A percentile compares a stretch with the other conserved stretches of the same genome.
Evolutionary conservation across 345 rosid species (phyloP).

Genomic region (Ailanthus altissimus): DNA sequence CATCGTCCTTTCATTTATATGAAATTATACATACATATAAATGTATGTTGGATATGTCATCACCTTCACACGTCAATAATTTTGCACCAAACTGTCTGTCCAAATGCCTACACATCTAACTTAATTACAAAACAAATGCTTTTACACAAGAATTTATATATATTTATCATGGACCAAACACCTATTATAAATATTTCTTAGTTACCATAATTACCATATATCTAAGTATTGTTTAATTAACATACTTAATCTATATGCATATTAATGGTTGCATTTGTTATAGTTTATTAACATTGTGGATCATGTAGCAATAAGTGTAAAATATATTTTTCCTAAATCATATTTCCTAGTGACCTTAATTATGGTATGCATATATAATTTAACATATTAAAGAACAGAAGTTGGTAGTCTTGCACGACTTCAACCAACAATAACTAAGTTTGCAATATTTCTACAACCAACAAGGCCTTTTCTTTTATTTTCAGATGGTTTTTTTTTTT

Average conservation of each 20-base stretch:
- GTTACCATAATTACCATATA: neutral
- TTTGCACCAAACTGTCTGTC: constrained; percentile 1
- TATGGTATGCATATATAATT: neutral
- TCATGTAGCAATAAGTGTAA: neutral
- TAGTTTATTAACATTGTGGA: neutral
- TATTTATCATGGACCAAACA: neutral
- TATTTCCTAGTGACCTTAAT: neutral
- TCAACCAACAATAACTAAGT: no score
- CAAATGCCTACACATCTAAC: constrained; percentile 26
- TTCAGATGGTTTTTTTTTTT: no score
- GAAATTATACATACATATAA: no score
- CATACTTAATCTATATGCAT: no score
- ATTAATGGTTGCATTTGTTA: neutral
- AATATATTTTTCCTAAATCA: neutral
- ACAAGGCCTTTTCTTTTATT: no score
- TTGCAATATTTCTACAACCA: no score
- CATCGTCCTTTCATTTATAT: neutral
- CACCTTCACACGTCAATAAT: constrained; percentile 22
- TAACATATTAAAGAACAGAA: constrained; percentile 1
- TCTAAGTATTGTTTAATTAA: neutral
- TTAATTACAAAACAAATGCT: neutral
- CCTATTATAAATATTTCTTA: neutral
- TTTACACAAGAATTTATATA: neutral
- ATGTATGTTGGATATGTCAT: constrained; percentile 12
- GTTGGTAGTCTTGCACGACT: neutral